These are phyloP conservation scores for Funneliformis caledonium DNA, from an alignment of 371 early-diverging fungal genomes.

Conservation along the genomic window DNA sequence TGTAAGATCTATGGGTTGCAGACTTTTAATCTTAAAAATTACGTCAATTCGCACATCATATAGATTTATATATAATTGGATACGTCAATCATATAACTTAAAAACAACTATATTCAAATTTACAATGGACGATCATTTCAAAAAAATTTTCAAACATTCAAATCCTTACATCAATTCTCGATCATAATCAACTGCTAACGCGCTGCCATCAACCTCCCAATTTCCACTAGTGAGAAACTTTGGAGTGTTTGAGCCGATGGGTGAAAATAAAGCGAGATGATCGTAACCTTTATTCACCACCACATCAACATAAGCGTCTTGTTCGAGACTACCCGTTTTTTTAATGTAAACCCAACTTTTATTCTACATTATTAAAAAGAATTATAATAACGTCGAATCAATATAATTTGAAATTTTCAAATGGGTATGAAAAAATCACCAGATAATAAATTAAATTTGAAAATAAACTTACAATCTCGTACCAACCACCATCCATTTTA, in stretches of 20 bases:
- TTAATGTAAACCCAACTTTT: constrained; percentile 56
- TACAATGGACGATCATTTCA: neutral
- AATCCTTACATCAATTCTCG: constrained; percentile 61
- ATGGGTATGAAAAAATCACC: neutral
- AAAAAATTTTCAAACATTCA: neutral
- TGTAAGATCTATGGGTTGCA: neutral
- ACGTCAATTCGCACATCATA: too few species aligned
- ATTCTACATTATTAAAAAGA: constrained; percentile 33
- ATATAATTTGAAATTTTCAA: neutral
- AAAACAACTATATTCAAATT: neutral
- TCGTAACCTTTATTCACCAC: constrained; percentile 77
- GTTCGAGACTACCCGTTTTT: constrained; percentile 48
- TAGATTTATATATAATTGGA: too few species aligned
- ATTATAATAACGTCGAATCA: neutral
- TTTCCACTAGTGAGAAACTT: constrained; percentile 82
- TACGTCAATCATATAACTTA: too few species aligned
- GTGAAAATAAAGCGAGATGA: constrained; percentile 81
- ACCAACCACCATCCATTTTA: constrained; percentile 73
- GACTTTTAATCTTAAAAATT: too few species aligned
- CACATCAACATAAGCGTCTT: constrained; percentile 79
- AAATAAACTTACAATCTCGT: constrained; percentile 54
- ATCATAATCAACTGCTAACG: constrained; percentile 63
- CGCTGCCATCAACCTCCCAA: constrained; percentile 80
- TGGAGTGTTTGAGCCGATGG: constrained; percentile 54
- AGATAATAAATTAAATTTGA: neutral